Conservation (phyloP, 345 rosid genomes). For the Raphanus sativus region DNA sequence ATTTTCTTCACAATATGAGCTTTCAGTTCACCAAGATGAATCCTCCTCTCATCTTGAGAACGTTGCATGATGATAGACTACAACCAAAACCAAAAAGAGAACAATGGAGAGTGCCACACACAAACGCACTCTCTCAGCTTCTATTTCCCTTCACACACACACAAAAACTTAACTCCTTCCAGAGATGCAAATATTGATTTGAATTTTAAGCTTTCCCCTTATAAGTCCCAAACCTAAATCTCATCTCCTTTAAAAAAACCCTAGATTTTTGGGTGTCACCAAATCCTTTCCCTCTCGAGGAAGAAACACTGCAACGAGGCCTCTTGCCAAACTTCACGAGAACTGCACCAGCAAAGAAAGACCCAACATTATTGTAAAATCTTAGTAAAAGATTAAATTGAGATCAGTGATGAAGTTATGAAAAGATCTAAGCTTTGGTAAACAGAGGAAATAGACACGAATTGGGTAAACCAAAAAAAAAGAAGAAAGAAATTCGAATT, state of each 20-base stretch:
- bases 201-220: too few relatives aligned
- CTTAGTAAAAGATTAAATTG: constrained; percentile 43
- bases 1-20: constrained; percentile 74
- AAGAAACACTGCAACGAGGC: constrained; percentile 24
- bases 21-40: constrained; percentile 78
- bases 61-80: constrained; percentile 59
- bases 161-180: constrained; percentile 20
- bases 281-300: background rate
- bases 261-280: constrained; percentile 49
- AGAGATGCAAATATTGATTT: background rate
- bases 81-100: constrained; percentile 2
- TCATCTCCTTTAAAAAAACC: constrained; percentile 42
- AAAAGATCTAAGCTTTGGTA: constrained; percentile 45
- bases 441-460: constrained; percentile 46
- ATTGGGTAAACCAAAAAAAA: constrained; percentile 34
- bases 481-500: constrained; percentile 3
- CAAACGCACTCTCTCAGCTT: constrained; percentile 38
- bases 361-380: constrained; percentile 41
- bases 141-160: constrained; percentile 36
- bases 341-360: constrained; percentile 47
- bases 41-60: constrained; percentile 78
- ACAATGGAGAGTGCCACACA: constrained; percentile 28
- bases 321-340: constrained; percentile 40
- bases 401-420: constrained; percentile 51
- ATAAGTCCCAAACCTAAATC: too few relatives aligned